These are phyloP conservation scores for Acacia crassicarpa DNA, from an alignment of 306 rosid genomes.

Conservation along the genomic window DNA sequence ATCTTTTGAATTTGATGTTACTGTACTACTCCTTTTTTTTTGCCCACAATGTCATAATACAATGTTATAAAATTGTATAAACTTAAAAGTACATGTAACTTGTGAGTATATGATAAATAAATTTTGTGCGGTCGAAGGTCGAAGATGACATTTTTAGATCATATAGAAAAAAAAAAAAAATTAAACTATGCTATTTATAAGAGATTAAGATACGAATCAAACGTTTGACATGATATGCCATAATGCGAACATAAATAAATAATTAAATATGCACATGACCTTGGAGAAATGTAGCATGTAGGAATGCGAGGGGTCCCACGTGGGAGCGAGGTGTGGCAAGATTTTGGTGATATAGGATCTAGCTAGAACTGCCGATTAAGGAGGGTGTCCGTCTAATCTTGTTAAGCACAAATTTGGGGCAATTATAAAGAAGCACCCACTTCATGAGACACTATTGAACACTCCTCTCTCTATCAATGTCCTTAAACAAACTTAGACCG, in stretches of 20 bases:
- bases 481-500: no score
- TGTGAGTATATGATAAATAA: neutral
- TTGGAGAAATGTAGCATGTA: neutral
- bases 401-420: neutral
- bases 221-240: neutral
- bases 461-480: neutral
- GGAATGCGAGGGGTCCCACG: slow-evolving; percentile 13
- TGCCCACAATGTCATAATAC: no score
- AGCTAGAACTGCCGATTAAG: neutral
- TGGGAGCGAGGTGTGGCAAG: slow-evolving; percentile 17
- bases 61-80: no score
- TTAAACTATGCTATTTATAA: no score
- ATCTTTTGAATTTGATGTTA: neutral
- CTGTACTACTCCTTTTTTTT: neutral
- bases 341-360: neutral
- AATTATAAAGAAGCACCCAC: neutral
- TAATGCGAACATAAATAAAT: neutral
- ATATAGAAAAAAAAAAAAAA: no score
- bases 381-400: neutral
- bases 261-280: neutral
- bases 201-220: neutral
- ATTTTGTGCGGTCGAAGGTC: no score
- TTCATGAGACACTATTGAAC: neutral
- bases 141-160: no score
- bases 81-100: no score